Conservation (phyloP, 495 filamentous ascomycete species). For the Penicillium daleae region DNA sequence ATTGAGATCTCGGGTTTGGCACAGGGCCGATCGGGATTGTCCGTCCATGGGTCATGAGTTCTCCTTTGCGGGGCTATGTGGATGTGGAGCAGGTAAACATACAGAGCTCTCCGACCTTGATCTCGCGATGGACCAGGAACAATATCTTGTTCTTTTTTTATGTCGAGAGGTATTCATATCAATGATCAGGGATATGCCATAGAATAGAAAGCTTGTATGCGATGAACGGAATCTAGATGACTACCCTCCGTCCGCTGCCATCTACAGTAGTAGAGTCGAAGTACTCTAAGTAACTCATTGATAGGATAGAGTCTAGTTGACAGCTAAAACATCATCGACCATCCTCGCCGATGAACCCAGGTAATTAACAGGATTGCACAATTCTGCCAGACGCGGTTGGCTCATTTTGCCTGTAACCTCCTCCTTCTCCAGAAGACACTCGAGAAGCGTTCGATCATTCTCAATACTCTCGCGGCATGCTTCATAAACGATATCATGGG, state of each 20-base stretch:
- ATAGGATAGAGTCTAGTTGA: constrained; percentile 13
- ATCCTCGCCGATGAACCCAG: constrained; percentile 50
- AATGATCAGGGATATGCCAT: background rate
- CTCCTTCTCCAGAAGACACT: constrained; percentile 39
- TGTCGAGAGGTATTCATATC: background rate
- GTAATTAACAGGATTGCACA: constrained; percentile 57
- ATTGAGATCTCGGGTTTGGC: constrained; percentile 7
- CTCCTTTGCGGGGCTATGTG: constrained; percentile 19
- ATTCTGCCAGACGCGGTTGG: constrained; percentile 35
- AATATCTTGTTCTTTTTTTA: background rate
- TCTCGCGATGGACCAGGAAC: background rate
- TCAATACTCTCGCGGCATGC: constrained; percentile 56
- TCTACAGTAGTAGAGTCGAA: background rate
- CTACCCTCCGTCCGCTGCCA: background rate
- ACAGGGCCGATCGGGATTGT: constrained; percentile 7
- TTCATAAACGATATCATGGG: constrained; percentile 59
- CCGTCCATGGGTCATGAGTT: background rate
- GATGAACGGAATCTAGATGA: background rate
- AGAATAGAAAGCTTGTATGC: background rate
- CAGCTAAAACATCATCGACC: constrained; percentile 55
- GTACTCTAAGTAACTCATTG: background rate
- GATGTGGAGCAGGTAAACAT: constrained; percentile 18
- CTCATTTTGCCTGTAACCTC: constrained; percentile 47
- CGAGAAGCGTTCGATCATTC: constrained; percentile 42
- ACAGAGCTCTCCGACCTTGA: background rate